Conservation (phyloP, 2,329 filamentous ascomycete genomes). For the Xylaria sp. region DNA sequence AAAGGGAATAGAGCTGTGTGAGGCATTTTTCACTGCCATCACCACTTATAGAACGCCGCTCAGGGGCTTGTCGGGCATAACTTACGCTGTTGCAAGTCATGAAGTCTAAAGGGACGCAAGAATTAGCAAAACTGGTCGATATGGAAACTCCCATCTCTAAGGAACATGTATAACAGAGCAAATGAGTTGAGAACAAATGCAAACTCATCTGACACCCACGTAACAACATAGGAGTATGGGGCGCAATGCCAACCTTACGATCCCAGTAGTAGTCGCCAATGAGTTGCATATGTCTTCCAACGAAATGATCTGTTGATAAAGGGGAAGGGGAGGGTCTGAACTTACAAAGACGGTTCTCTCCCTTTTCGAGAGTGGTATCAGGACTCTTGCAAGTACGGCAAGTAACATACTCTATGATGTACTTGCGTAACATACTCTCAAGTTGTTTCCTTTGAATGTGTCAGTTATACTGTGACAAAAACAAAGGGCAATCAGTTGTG, state of each 20-base stretch:
- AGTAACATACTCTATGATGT: conserved; percentile 84
- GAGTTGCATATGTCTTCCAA: background rate
- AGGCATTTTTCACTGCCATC: background rate
- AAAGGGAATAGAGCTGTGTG: background rate
- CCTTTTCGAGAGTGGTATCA: conserved; percentile 95
- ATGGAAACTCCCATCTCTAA: background rate
- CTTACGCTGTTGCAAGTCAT: conserved; percentile 79
- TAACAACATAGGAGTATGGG: background rate
- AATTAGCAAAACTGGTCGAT: conserved; percentile 2
- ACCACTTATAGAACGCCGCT: background rate
- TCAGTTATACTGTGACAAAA: conserved; percentile 27
- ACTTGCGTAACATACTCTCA: conserved; percentile 20
- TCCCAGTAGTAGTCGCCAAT: background rate
- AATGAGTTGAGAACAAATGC: background rate
- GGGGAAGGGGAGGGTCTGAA: background rate
- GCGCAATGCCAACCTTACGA: background rate
- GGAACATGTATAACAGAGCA: background rate
- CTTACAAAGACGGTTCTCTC: conserved; percentile 83
- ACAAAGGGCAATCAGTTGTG: conserved; percentile 62
- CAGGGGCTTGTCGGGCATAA: background rate
- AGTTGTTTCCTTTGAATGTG: conserved; percentile 20
- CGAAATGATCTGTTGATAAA: background rate
- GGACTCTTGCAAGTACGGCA: conserved; percentile 97
- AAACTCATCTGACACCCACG: background rate
- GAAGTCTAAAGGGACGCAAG: conserved; percentile 54